Evolutionary conservation across 345 rosid genomes (phyloP).

Genomic region (Salix suchowensis): DNA sequence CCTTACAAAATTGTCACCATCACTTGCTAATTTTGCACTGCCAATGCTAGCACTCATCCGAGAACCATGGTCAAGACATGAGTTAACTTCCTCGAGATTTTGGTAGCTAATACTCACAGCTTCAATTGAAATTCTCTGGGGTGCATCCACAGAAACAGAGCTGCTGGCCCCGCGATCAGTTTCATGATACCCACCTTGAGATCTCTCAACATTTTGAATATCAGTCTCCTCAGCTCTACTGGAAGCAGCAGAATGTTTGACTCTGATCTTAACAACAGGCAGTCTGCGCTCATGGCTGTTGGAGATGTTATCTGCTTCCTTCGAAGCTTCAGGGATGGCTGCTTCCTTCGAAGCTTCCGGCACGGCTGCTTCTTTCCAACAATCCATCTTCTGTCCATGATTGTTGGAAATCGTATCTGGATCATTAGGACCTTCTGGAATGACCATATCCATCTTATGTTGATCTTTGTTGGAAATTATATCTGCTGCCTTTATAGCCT

Average conservation of each 20-base stretch:
- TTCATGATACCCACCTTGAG: constrained; percentile 55
- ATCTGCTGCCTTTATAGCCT: constrained; percentile 28
- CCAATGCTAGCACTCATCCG: constrained; percentile 93
- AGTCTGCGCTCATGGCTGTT: constrained; percentile 52
- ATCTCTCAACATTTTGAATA: constrained; percentile 60
- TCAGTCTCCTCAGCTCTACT: constrained; percentile 71
- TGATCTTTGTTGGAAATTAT: constrained; percentile 5
- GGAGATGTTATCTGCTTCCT: constrained; percentile 51
- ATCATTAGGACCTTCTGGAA: constrained; percentile 20
- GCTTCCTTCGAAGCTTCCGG: background rate
- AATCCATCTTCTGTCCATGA: constrained; percentile 14
- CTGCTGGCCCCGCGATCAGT: constrained; percentile 54
- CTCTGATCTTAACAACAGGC: constrained; percentile 65
- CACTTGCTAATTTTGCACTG: constrained; percentile 66
- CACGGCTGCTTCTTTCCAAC: background rate
- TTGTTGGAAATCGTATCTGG: constrained; percentile 15
- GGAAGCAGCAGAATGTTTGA: constrained; percentile 56
- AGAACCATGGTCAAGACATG: constrained; percentile 78
- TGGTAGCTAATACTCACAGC: constrained; percentile 70
- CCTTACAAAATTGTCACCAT: constrained; percentile 64
- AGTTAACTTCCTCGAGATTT: constrained; percentile 85
- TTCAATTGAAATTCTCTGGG: constrained; percentile 62
- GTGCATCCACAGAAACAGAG: constrained; percentile 95
- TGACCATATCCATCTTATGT: constrained; percentile 7
- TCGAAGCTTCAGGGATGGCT: background rate